Evolutionary conservation across 345 rosid species (phyloP).

Genomic region (Pseudoturritis turrita): DNA sequence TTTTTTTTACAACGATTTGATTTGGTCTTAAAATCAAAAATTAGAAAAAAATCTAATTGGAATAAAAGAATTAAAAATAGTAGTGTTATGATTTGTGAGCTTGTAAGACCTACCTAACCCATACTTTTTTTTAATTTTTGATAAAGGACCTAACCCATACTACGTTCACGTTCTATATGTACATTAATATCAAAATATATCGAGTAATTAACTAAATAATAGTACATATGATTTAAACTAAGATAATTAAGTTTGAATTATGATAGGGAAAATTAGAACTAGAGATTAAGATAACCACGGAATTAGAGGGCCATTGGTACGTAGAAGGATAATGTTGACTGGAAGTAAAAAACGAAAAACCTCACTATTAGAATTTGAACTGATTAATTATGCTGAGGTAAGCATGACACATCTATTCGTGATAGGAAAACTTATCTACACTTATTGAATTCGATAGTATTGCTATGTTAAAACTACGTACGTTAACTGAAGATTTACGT

Average conservation of each 20-base stretch:
- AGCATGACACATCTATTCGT: conserved; percentile 19
- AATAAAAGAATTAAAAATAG: not conserved
- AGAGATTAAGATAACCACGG: not conserved
- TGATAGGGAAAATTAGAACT: not conserved
- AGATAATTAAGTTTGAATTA: not conserved
- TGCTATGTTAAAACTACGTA: not conserved
- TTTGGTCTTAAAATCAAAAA: conserved; percentile 1
- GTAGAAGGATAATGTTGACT: not conserved
- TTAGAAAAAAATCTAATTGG: not conserved
- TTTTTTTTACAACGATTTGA: not conserved
- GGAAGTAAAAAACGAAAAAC: not conserved
- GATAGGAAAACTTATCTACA: not conserved
- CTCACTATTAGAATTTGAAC: not conserved
- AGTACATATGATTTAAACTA: not conserved
- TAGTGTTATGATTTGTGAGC: conserved; percentile 5
- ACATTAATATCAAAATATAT: not conserved
- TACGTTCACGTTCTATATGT: conserved; percentile 12
- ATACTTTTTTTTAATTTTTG: too few species aligned
- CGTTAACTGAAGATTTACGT: not conserved
- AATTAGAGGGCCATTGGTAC: not conserved
- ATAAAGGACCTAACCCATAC: conserved; percentile 16
- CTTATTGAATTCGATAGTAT: not conserved
- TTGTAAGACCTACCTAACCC: conserved; percentile 18
- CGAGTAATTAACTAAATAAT: not conserved
- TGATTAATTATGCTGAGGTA: conserved; percentile 7